Conservation (phyloP, 371 early-diverging fungal species). For the Batkoa obscura region DNA sequence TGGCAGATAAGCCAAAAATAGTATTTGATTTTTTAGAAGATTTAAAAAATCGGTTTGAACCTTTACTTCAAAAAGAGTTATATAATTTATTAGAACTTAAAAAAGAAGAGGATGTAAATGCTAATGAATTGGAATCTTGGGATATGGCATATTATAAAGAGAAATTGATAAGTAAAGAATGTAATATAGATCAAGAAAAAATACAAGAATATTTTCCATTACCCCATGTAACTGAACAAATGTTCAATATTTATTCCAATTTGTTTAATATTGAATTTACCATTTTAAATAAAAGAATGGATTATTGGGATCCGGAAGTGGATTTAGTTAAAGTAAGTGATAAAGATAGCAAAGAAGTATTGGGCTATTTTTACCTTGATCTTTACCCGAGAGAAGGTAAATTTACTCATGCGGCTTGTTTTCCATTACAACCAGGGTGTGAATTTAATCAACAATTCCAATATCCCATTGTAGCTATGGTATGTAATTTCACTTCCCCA, state of each 20-base stretch:
- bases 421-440: conserved; percentile 44
- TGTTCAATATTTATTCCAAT: background rate
- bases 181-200: conserved; percentile 44
- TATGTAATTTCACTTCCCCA: conserved; percentile 64
- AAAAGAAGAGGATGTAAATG: conserved; percentile 28
- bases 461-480: conserved; percentile 59
- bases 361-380: conserved; percentile 48
- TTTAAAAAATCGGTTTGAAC: conserved; percentile 30
- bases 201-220: background rate
- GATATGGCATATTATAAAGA: conserved; percentile 35
- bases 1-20: background rate
- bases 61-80: conserved; percentile 36
- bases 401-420: conserved; percentile 58
- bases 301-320: background rate
- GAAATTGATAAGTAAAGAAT: conserved; percentile 43
- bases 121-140: background rate
- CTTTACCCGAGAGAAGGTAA: conserved; percentile 59
- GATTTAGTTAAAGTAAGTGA: background rate
- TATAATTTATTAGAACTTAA: conserved; percentile 31
- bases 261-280: background rate
- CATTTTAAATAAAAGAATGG: background rate
- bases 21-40: conserved; percentile 31
- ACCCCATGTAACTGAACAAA: background rate
- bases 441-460: conserved; percentile 23
- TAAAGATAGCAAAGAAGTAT: background rate